A percentile compares a stretch with the other conserved stretches of the same genome.
Evolutionary conservation across 2,329 filamentous ascomycete genomes (phyloP).

Genomic region (Cladosporium phlei): DNA sequence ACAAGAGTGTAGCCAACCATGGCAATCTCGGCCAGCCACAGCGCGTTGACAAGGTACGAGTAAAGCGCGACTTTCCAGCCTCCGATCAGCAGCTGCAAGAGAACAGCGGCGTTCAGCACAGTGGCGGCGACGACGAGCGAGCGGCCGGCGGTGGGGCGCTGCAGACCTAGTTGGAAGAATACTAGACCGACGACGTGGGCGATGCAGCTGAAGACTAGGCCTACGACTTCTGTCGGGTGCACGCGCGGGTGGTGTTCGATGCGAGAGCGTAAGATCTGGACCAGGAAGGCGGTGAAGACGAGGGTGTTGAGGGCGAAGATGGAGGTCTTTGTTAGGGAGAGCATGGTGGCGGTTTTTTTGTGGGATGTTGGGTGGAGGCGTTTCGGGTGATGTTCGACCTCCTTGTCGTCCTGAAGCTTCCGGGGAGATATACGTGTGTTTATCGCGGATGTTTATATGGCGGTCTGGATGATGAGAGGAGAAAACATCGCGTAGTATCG

Average conservation of each 20-base stretch:
- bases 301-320: slow-evolving; percentile 6
- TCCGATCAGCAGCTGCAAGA: background rate
- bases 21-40: background rate
- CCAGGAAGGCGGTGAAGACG: background rate
- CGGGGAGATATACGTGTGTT: no score
- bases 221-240: background rate
- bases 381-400: no score
- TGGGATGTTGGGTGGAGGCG: background rate
- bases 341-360: background rate
- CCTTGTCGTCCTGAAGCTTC: no score
- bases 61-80: background rate
- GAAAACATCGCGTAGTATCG: no score
- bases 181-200: background rate
- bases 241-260: background rate
- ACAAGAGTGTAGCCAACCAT: background rate
- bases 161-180: background rate
- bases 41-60: background rate
- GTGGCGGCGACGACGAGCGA: background rate
- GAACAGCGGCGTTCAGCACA: slow-evolving; percentile 2
- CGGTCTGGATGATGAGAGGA: no score
- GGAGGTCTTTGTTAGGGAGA: background rate
- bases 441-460: no score
- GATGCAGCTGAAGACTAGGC: background rate
- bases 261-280: background rate
- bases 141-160: background rate